phyloP scores from a whole-genome alignment of 2,329 filamentous ascomycete genomes.

The Botrytis aclada region DNA sequence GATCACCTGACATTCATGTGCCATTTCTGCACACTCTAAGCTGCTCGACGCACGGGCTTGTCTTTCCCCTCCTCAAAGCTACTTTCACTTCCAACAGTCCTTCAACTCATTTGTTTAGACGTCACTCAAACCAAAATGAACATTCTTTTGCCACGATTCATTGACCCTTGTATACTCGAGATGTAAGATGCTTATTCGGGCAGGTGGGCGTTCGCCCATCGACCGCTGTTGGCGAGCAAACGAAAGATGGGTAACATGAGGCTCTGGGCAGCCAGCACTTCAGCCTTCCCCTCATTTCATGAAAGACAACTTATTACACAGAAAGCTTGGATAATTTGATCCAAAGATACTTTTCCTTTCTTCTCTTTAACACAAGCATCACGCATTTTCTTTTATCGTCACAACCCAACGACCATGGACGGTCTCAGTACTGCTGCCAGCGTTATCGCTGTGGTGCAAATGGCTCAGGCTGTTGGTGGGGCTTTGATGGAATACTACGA shows the following conservation, averaged over 20 bases:
- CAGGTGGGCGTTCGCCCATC: no score
- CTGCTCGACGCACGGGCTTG: not conserved
- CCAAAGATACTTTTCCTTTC: rapidly evolving
- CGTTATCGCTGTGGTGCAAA: not conserved
- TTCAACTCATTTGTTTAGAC: no score
- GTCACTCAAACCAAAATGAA: not conserved
- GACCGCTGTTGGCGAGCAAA: not conserved
- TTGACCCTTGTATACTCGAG: not conserved
- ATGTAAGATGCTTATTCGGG: not conserved
- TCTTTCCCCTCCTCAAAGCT: not conserved
- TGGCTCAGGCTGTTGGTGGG: not conserved
- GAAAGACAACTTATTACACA: not conserved
- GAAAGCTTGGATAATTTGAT: not conserved
- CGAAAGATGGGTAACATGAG: not conserved
- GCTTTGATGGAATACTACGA: not conserved
- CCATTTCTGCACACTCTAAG: no score
- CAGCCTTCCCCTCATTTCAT: not conserved
- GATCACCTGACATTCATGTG: no score
- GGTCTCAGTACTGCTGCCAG: not conserved
- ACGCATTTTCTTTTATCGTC: no score
- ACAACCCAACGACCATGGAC: not conserved
- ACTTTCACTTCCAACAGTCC: rapidly evolving
- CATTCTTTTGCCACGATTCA: not conserved
- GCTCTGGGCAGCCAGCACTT: not conserved
- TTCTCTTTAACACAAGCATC: not conserved